A percentile compares a stretch with the other conserved stretches of the same genome.
phyloP scores from a whole-genome alignment of 163 green algal genomes.

The Chlorella variabilis region DNA sequence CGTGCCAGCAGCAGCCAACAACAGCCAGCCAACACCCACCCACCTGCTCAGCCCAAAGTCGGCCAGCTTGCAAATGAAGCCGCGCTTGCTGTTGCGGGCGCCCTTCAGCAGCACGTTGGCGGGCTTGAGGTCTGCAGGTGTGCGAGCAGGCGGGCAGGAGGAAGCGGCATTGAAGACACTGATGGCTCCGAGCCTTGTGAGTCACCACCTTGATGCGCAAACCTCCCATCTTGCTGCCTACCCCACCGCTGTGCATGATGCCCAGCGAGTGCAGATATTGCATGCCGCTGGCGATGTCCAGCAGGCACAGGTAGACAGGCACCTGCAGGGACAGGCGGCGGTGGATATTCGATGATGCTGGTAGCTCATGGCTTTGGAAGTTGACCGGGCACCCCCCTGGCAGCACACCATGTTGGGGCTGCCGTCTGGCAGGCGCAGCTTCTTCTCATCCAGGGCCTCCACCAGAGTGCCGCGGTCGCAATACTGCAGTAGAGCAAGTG shows the following conservation, averaged over 20 bases:
- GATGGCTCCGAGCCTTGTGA: no score
- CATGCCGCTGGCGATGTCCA: conserved; percentile 36
- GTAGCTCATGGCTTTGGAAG: no score
- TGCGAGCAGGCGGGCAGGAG: neutral
- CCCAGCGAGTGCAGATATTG: conserved; percentile 27
- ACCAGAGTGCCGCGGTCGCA: conserved; percentile 13
- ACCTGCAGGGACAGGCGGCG: neutral
- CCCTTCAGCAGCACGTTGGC: conserved; percentile 71
- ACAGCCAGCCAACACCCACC: neutral
- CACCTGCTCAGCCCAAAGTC: conserved; percentile 48
- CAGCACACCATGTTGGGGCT: conserved; percentile 17
- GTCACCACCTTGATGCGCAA: no score
- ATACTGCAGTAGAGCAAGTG: neutral
- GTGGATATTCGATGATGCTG: no score
- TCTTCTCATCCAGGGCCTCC: neutral
- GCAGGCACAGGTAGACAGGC: conserved; percentile 29
- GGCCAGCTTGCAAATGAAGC: conserved; percentile 56
- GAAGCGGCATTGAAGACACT: neutral
- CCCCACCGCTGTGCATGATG: conserved; percentile 33
- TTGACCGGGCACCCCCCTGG: no score
- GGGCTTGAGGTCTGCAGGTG: conserved; percentile 59
- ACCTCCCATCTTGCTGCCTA: no score
- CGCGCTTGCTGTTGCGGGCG: conserved; percentile 49
- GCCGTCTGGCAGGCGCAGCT: neutral
- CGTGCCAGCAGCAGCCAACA: no score